Base-by-base conservation (phyloP, 2,329 filamentous ascomycete genomes). In the Pseudonectria buxi region DNA sequence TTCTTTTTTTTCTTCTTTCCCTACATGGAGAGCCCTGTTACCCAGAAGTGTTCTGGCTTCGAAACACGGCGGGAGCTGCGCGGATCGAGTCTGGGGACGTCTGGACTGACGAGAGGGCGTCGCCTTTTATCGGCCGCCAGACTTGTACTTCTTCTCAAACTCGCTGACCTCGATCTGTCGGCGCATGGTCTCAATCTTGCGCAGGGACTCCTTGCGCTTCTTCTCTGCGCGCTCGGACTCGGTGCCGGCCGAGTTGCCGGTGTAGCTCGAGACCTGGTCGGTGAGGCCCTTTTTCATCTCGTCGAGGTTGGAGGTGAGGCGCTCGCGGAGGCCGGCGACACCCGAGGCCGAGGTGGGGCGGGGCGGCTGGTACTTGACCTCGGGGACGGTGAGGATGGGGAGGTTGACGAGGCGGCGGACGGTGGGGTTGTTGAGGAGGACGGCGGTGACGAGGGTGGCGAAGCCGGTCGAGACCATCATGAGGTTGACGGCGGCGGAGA, bases 401-500 rank as follows among this genome's bases (percentile, higher is more conserved):
- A 73, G 57, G 25, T 54, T 56, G 22, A 62, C 44, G 37, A 51
- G 42, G 25, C 56, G 55, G 37, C 69, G 68, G 42, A 72, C 43
- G 10, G 48, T 22, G 36, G 52, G 36, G 28, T 61, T 61, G 52
- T 58, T 64, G 30, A 69, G 54, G 18, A 66, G 49, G 26, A 59
- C 36, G 26, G 55, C 45, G 26, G 63, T 61, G 49, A 67, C 49
- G 32, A 59, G 49, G 16, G 55, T 54, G 15, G 63, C 54, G 22
- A 62, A 49, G 42, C 59, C 49, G 40, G 69, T 50, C 45, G 70
- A 62, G 7, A 59, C 49, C 45, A 59, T 56, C 65, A 72, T 72
- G 54, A 66, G 64, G 44, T 73, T 71, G 33, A 73, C 54, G 34
- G 57, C 67, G 26, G 68, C 62, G 13, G 68, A 67, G 37, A 73